phyloP scores from a whole-genome alignment of 2,329 filamentous ascomycete species.

The Geosmithia flava region DNA sequence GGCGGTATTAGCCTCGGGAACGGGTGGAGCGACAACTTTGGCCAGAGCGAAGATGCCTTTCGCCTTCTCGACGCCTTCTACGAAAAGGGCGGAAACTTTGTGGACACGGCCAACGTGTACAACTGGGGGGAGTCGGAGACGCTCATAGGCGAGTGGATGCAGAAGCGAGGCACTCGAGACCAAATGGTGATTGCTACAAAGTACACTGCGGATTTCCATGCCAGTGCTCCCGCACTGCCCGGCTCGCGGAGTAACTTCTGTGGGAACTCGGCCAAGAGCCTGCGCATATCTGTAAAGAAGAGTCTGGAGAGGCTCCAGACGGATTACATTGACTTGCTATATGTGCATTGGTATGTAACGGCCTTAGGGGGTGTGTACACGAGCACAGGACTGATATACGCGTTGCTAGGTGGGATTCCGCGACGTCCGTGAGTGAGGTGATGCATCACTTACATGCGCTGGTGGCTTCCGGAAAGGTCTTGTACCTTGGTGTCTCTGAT shows the following conservation, averaged over 20 bases:
- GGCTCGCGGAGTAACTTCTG: conserved; percentile 29
- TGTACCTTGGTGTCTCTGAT: conserved; percentile 55
- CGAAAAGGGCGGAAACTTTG: conserved; percentile 56
- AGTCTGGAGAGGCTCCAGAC: conserved; percentile 51
- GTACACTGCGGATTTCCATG: conserved; percentile 46
- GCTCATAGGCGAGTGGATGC: conserved; percentile 64
- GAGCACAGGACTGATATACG: too few relatives aligned
- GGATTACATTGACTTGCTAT: conserved; percentile 53
- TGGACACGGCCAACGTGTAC: conserved; percentile 61
- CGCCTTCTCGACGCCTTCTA: conserved; percentile 55
- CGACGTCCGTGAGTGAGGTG: conserved; percentile 51
- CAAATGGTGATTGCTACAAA: conserved; percentile 62
- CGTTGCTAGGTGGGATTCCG: conserved; percentile 60
- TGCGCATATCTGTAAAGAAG: conserved; percentile 41
- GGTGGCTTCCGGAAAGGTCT: conserved; percentile 46
- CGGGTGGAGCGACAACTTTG: conserved; percentile 23
- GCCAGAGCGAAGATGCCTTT: conserved; percentile 44
- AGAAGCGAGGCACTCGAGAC: conserved; percentile 48
- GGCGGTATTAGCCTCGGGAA: conserved; percentile 55
- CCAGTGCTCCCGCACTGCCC: conserved; percentile 26
- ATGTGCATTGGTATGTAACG: not conserved
- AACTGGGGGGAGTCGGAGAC: conserved; percentile 48
- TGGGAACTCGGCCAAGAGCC: conserved; percentile 51
- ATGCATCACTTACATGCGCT: conserved; percentile 57
- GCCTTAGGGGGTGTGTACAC: too few relatives aligned